A percentile compares a stretch with the other conserved stretches of the same genome.
phyloP scores from a whole-genome alignment of 805 yeast genomes.

The Candida sonorensis region DNA sequence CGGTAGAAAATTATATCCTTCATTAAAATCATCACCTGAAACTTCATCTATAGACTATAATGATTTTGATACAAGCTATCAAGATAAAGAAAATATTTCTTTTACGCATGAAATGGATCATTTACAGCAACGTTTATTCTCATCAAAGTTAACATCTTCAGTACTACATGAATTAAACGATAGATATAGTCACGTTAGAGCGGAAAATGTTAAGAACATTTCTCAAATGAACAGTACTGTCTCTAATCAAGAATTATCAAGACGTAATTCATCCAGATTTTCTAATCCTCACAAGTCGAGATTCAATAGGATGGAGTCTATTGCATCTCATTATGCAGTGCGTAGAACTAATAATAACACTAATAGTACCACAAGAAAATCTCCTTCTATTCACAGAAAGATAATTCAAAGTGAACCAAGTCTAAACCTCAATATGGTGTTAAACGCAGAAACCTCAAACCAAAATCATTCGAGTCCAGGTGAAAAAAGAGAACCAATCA shows the following conservation, averaged over 20 bases:
- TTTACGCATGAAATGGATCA: conserved; percentile 24
- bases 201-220: conserved; percentile 18
- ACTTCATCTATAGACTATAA: conserved; percentile 4
- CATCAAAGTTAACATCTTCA: conserved; percentile 37
- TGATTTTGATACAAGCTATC: conserved; percentile 22
- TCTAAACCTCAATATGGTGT: not conserved
- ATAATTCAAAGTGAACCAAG: not conserved
- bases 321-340: conserved; percentile 41
- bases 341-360: conserved; percentile 14
- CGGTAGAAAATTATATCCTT: conserved; percentile 22
- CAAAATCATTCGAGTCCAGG: too few species aligned
- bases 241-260: conserved; percentile 16
- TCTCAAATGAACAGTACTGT: conserved; percentile 19
- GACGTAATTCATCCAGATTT: conserved; percentile 31
- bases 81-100: conserved; percentile 22
- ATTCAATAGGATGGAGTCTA: conserved; percentile 45
- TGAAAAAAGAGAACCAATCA: conserved; percentile 19
- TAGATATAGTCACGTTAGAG: conserved; percentile 33
- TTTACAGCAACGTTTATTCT: conserved; percentile 40
- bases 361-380: not conserved
- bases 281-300: conserved; percentile 39
- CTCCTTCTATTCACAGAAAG: not conserved
- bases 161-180: conserved; percentile 39
- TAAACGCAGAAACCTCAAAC: too few species aligned
- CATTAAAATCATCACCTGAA: conserved; percentile 10